phyloP scores from a whole-genome alignment of 1,284 basidiomycete genomes.

The Microstroma glucosiphilum region DNA sequence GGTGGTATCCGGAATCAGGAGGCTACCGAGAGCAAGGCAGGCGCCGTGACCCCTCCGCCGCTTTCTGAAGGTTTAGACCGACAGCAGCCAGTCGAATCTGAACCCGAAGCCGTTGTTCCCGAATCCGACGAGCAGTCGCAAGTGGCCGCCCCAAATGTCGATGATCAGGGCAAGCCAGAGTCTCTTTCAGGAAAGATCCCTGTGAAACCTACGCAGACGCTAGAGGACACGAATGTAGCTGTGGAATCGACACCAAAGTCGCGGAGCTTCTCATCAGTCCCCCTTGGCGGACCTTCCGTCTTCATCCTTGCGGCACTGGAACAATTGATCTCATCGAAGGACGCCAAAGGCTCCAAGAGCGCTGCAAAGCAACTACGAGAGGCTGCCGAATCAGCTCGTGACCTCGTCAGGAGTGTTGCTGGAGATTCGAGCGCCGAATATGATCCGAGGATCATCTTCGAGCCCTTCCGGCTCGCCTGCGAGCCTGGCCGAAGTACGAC shows the following conservation, averaged over 20 bases:
- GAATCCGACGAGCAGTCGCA: not conserved
- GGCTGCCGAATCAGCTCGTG: constrained; percentile 33
- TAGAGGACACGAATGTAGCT: not conserved
- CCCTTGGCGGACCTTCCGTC: constrained; percentile 21
- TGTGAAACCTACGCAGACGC: not conserved
- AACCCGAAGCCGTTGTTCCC: not conserved
- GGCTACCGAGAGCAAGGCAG: not conserved
- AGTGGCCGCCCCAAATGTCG: not conserved
- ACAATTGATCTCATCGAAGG: constrained; percentile 35
- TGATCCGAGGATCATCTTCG: constrained; percentile 48
- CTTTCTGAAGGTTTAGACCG: not conserved
- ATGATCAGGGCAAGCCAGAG: not conserved
- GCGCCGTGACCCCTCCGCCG: not conserved
- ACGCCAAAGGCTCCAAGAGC: constrained; percentile 32
- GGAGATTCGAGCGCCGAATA: constrained; percentile 9
- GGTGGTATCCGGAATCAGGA: not conserved
- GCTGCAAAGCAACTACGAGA: constrained; percentile 37
- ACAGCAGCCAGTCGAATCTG: not conserved
- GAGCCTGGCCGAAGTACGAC: constrained; percentile 32
- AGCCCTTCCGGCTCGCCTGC: constrained; percentile 46
- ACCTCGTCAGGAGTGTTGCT: constrained; percentile 44
- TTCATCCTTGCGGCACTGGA: constrained; percentile 48
- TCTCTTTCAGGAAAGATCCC: no score
- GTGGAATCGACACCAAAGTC: not conserved
- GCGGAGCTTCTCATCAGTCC: not conserved